Base-by-base conservation (phyloP, 208 protist genomes). In the Cochliopodium minus region DNA sequence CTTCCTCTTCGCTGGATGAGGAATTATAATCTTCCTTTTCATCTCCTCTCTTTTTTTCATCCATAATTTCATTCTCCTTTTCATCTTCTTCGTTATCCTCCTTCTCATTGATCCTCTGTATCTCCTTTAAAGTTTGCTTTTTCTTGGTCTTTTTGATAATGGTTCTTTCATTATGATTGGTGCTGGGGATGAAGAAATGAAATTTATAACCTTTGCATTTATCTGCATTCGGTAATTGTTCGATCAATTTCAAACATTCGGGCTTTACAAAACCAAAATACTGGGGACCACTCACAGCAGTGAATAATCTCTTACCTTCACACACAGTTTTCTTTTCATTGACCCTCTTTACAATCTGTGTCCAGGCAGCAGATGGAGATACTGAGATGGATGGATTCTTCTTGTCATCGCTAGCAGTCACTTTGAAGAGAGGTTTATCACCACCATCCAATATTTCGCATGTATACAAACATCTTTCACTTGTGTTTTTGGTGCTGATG, bases 361-460 rank as follows among this genome's bases (percentile, higher is more conserved):
- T 55, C 50, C 50, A 55, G 1, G 34, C 50, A 32, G 50, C 50
- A 11, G 50, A 42, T 4, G 50, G 33, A 28, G 13, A 25, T 39
- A 7, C 5, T 11, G 20, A 30, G 17, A 32, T 15, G 22, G 42
- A 42, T 1, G 30, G 4, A 26, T 34, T 5, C 13, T 55, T 26
- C 0, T 13, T 29, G 42, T 42, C 22, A 42, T 55, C 50, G 2
- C 30, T 13, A 32, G 22, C 15, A 15, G n/a, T 43, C 1, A 55
- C 17, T 0, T 42, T 34, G 30, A 55, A 55, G 7, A 55, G n/a
- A 32, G 50, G 50, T 0, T 4, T 7, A 0, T 42, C 32, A 3
- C 50, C 50, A 11, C 50, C 50, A 43, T 55, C 50, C 7, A 32
- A 28, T 20, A 55, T 55, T 32, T 55, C 50, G 22, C 50, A 55